Evolutionary conservation across 2,329 filamentous ascomycete genomes (phyloP).

Genomic region (Colletotrichum sp.): DNA sequence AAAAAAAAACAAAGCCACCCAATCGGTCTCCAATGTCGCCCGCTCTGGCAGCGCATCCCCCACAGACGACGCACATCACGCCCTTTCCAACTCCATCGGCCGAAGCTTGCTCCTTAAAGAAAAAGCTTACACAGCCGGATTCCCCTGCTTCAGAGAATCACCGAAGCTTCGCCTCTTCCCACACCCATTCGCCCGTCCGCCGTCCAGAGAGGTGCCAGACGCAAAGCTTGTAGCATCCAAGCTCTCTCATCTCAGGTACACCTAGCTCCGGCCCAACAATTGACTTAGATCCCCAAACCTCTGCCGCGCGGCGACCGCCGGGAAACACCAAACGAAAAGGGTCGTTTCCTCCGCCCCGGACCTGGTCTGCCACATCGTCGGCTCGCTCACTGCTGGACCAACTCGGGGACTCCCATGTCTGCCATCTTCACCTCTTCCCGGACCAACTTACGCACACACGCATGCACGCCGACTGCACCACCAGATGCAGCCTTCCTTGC

Average conservation of each 20-base stretch:
- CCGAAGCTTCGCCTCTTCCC: constrained; percentile 6
- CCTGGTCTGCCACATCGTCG: constrained; percentile 7
- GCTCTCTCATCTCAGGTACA: neutral
- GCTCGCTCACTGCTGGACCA: neutral
- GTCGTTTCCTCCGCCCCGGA: constrained; percentile 8
- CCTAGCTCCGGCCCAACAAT: constrained; percentile 4
- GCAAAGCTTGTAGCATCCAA: constrained; percentile 15
- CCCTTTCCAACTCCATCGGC: constrained; percentile 12
- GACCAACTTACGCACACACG: neutral
- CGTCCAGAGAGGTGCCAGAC: neutral
- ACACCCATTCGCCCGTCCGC: neutral
- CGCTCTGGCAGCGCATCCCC: constrained; percentile 2
- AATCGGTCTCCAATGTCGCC: constrained; percentile 11
- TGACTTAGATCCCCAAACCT: constrained; percentile 13
- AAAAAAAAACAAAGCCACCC: constrained; percentile 10
- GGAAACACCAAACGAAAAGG: constrained; percentile 14
- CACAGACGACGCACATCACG: constrained; percentile 17
- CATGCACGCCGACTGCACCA: neutral
- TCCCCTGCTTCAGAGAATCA: neutral
- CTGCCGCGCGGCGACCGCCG: constrained; percentile 15
- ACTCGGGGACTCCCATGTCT: constrained; percentile 19
- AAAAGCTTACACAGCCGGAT: neutral
- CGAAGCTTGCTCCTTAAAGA: constrained; percentile 12
- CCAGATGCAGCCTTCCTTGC: constrained; percentile 9
- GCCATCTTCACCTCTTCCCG: constrained; percentile 10